phyloP scores from a whole-genome alignment of 768 basidiomycete species.

The Naganishia vaughanmartiniae region DNA sequence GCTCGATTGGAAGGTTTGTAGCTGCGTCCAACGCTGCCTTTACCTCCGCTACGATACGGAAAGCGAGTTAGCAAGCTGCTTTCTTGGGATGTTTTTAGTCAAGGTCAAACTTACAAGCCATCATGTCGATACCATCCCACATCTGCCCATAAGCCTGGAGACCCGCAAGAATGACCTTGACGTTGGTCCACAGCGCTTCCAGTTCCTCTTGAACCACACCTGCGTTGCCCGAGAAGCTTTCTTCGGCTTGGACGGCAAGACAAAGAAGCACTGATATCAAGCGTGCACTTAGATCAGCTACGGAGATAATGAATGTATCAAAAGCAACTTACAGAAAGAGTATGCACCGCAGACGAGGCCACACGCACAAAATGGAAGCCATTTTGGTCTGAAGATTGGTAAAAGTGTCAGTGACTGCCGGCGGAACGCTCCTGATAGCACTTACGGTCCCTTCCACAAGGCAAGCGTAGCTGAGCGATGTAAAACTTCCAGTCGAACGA shows the following conservation, averaged over 20 bases:
- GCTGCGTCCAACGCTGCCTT: neutral
- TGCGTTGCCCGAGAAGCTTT: conserved; percentile 29
- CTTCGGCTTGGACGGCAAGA: conserved; percentile 47
- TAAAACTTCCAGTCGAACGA: conserved; percentile 49
- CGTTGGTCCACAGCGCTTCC: conserved; percentile 49
- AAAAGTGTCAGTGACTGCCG: neutral
- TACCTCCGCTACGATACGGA: conserved; percentile 43
- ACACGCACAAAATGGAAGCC: conserved; percentile 51
- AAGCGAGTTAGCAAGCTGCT: neutral
- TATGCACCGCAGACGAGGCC: conserved; percentile 50
- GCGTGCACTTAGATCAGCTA: neutral
- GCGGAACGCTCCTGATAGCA: neutral
- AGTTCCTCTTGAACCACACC: conserved; percentile 41
- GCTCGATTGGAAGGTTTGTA: neutral
- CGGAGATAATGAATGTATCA: neutral
- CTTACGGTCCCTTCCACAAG: conserved; percentile 38
- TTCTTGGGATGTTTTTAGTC: neutral
- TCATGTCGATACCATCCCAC: conserved; percentile 51
- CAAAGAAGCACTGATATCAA: conserved; percentile 39
- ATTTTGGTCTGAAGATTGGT: conserved; percentile 37
- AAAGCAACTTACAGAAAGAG: conserved; percentile 38
- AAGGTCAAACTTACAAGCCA: conserved; percentile 45
- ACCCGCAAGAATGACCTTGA: conserved; percentile 50
- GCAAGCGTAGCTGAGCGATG: conserved; percentile 49
- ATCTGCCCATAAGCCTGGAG: conserved; percentile 49